These are phyloP conservation scores for Solanum chiquidenum DNA, from an alignment of 257 asterid genomes.

Conservation along the genomic window DNA sequence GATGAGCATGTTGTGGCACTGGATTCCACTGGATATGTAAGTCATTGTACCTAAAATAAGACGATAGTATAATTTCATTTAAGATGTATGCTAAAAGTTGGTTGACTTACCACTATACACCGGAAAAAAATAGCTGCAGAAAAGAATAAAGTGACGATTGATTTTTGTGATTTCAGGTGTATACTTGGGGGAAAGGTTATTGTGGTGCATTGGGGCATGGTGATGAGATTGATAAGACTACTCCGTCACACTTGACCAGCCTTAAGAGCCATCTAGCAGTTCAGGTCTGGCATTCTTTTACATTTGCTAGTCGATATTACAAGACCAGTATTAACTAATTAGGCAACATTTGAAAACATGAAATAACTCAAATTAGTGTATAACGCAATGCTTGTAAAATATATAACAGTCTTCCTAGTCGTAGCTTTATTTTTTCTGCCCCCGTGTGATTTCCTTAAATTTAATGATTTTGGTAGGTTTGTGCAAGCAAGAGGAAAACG, in stretches of 20 bases:
- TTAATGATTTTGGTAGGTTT: conserved; percentile 29
- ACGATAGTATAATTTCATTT: background rate
- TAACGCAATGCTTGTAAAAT: background rate
- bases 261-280: conserved; percentile 50
- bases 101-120: background rate
- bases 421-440: background rate
- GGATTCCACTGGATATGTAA: conserved; percentile 71
- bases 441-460: background rate
- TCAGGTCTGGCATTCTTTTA: conserved; percentile 38
- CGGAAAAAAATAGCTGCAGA: background rate
- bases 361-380: background rate
- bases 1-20: conserved; percentile 89
- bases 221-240: conserved; percentile 70
- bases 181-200: conserved; percentile 93
- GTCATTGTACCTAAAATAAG: background rate
- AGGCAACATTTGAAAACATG: background rate
- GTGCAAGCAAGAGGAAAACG: conserved; percentile 78
- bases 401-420: background rate
- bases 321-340: background rate
- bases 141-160: background rate
- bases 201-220: conserved; percentile 88
- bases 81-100: background rate
- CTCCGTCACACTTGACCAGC: conserved; percentile 45
- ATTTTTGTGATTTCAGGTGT: conserved; percentile 31
- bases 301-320: background rate